These are phyloP conservation scores for Diplosphaera chodatii DNA, from an alignment of 139 green algal genomes.

Conservation along the genomic window DNA sequence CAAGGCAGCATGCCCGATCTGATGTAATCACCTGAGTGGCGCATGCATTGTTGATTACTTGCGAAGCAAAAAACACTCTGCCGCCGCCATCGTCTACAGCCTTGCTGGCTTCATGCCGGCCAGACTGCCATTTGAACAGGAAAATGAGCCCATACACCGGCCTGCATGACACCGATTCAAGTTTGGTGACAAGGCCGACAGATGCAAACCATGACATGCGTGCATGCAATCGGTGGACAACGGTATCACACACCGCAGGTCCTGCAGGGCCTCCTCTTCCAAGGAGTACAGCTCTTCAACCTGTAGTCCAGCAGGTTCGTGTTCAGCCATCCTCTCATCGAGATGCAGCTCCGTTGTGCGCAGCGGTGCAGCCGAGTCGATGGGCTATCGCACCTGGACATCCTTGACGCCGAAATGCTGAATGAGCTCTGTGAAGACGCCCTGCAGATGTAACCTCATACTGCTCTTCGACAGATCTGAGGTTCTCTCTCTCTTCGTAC, in stretches of 20 bases:
- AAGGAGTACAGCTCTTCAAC: slow-evolving; percentile 88
- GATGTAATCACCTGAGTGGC: slow-evolving; percentile 81
- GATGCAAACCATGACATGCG: too few relatives aligned
- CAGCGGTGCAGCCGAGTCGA: too few relatives aligned
- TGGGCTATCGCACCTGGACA: too few relatives aligned
- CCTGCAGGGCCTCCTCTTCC: slow-evolving; percentile 55
- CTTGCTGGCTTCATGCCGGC: slow-evolving; percentile 42
- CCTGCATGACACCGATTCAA: too few relatives aligned
- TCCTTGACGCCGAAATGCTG: slow-evolving; percentile 77
- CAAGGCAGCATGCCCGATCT: too few relatives aligned
- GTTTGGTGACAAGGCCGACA: too few relatives aligned
- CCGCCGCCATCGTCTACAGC: slow-evolving; percentile 4
- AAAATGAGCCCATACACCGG: slow-evolving; percentile 97
- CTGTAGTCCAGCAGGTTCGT: slow-evolving; percentile 31
- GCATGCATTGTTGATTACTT: slow-evolving; percentile 96
- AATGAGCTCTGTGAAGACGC: slow-evolving; percentile 94
- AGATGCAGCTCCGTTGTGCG: too few relatives aligned
- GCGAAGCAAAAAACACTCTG: slow-evolving; percentile 90
- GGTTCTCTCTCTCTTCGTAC: too few relatives aligned
- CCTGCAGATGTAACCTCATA: too few relatives aligned
- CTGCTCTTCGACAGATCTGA: too few relatives aligned
- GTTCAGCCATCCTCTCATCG: too few relatives aligned
- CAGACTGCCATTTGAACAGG: slow-evolving; percentile 93
- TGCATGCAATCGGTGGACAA: too few relatives aligned
- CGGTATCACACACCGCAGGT: slow-evolving; percentile 46